Conservation (phyloP, 1,139 yeast genomes). For the Nakaseomyces glabratus region DNA sequence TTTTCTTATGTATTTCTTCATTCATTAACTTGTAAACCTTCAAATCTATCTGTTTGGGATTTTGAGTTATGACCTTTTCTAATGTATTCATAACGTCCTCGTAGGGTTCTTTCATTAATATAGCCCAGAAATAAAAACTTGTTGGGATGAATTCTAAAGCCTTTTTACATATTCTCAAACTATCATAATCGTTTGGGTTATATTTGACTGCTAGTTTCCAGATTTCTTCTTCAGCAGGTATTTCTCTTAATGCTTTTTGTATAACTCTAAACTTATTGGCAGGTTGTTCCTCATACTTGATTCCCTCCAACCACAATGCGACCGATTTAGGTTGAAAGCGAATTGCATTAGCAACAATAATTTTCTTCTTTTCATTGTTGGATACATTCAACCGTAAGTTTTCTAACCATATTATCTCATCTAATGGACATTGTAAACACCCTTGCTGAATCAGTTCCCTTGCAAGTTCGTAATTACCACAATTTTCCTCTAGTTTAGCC, state of each 20-base stretch:
- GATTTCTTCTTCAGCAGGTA: conserved; percentile 40
- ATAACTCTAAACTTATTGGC: conserved; percentile 46
- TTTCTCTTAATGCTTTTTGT: conserved; percentile 49
- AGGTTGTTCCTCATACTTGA: conserved; percentile 51
- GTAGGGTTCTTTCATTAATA: conserved; percentile 37
- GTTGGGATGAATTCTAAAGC: conserved; percentile 65
- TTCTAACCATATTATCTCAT: conserved; percentile 78
- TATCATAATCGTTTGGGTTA: conserved; percentile 43
- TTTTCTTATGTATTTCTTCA: conserved; percentile 48
- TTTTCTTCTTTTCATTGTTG: conserved; percentile 41
- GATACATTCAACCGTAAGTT: conserved; percentile 54
- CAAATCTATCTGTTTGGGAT: conserved; percentile 45
- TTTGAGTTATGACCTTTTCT: conserved; percentile 49
- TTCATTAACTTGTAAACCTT: conserved; percentile 68
- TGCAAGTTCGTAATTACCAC: conserved; percentile 50
- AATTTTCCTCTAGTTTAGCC: conserved; percentile 68
- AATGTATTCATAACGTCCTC: conserved; percentile 45
- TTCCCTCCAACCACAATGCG: conserved; percentile 64
- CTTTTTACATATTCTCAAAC: conserved; percentile 46
- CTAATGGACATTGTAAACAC: conserved; percentile 55
- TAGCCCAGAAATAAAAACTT: conserved; percentile 61
- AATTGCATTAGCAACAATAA: conserved; percentile 60
- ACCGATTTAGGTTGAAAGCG: conserved; percentile 47
- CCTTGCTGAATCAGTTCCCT: conserved; percentile 59
- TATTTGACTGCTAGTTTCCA: conserved; percentile 47